Percentiles rank a stretch among this genome's conserved stretches.
phyloP scores from a whole-genome alignment of 768 basidiomycete genomes.

The Sarcomyxa edulis region DNA sequence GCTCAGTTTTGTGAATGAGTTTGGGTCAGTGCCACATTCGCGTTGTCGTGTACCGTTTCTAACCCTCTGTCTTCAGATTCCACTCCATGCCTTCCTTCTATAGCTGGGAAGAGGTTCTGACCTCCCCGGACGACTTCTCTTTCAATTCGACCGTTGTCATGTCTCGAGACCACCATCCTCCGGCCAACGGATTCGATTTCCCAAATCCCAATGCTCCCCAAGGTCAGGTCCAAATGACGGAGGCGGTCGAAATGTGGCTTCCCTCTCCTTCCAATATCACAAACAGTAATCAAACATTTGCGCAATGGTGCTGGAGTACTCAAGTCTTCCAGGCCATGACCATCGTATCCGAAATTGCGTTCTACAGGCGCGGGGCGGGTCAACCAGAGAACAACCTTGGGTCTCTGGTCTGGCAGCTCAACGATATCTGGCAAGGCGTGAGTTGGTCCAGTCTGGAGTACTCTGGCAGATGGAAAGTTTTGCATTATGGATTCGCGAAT shows the following conservation, averaged over 20 bases:
- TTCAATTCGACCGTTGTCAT: slow-evolving; percentile 55
- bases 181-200: slow-evolving; percentile 44
- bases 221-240: slow-evolving; percentile 49
- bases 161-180: slow-evolving; percentile 53
- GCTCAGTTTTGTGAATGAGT: slow-evolving; percentile 51
- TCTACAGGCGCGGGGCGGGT: slow-evolving; percentile 54
- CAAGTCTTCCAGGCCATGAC: slow-evolving; percentile 57
- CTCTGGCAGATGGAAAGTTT: slow-evolving; percentile 55
- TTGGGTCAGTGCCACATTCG: slow-evolving; percentile 34
- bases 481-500: slow-evolving; percentile 45
- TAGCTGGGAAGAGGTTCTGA: slow-evolving; percentile 52
- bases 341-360: slow-evolving; percentile 52
- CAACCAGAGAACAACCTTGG: slow-evolving; percentile 54
- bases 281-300: slow-evolving; percentile 51
- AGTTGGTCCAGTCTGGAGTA: slow-evolving; percentile 54
- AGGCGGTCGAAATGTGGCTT: slow-evolving; percentile 49
- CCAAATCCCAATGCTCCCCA: slow-evolving; percentile 50
- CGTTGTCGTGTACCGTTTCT: not conserved
- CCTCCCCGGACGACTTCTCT: slow-evolving; percentile 42
- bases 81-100: slow-evolving; percentile 63
- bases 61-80: slow-evolving; percentile 33
- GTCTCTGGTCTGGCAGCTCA: slow-evolving; percentile 54
- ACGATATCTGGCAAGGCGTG: slow-evolving; percentile 57
- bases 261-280: slow-evolving; percentile 43
- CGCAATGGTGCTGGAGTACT: slow-evolving; percentile 61